Percentiles rank a stretch among this genome's conserved stretches.
These are phyloP conservation scores for Hyaloscypha finlandica DNA, from an alignment of 495 filamentous ascomycete genomes.

Conservation along the genomic window DNA sequence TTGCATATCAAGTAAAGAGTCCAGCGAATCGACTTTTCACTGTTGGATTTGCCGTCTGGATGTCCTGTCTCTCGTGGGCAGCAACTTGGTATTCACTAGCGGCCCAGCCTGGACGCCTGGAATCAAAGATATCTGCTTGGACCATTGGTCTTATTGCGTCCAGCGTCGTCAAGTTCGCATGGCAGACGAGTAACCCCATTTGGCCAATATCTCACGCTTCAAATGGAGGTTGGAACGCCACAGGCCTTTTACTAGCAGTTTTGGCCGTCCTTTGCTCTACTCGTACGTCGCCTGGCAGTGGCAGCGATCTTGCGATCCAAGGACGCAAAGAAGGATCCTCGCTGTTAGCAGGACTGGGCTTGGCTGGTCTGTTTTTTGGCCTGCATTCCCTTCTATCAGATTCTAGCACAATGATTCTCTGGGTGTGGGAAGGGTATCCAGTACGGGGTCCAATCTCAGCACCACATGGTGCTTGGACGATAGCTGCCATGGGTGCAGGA, in stretches of 20 bases:
- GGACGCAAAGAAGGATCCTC: constrained; percentile 62
- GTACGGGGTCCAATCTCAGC: constrained; percentile 85
- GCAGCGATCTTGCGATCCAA: constrained; percentile 41
- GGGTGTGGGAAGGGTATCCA: constrained; percentile 99
- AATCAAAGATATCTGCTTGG: constrained; percentile 80
- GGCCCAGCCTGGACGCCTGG: constrained; percentile 70
- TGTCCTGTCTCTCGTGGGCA: constrained; percentile 79
- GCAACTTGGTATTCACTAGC: constrained; percentile 79
- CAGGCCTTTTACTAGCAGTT: constrained; percentile 74
- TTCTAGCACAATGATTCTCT: constrained; percentile 97
- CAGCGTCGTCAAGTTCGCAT: constrained; percentile 88
- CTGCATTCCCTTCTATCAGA: constrained; percentile 93
- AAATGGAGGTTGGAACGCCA: constrained; percentile 93
- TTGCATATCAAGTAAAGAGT: constrained; percentile 72
- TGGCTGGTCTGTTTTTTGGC: constrained; percentile 86
- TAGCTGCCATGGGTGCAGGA: constrained; percentile 83
- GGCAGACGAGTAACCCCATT: constrained; percentile 94
- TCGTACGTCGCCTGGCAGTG: constrained; percentile 54
- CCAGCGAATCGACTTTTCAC: constrained; percentile 79
- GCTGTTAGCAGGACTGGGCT: constrained; percentile 70
- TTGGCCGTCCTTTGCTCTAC: constrained; percentile 73
- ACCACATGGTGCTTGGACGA: constrained; percentile 82
- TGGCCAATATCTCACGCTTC: constrained; percentile 90
- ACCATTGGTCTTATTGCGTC: constrained; percentile 81
- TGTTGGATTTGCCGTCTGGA: constrained; percentile 75